These are phyloP conservation scores for Chrysoporthe puriensis DNA, from an alignment of 2,329 filamentous ascomycete species.

Conservation along the genomic window DNA sequence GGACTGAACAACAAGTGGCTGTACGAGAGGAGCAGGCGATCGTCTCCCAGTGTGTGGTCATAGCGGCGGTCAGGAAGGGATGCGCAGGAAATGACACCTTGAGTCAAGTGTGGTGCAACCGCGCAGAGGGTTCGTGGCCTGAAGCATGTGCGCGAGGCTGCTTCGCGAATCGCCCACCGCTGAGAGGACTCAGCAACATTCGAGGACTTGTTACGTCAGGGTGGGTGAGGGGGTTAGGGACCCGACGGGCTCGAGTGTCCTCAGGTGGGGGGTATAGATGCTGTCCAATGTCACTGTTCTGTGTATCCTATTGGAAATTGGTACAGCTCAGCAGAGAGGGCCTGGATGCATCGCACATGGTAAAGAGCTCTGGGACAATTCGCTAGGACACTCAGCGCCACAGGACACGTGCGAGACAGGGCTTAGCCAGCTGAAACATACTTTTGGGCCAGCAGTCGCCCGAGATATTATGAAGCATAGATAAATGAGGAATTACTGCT, in stretches of 20 bases:
- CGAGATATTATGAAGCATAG: not conserved
- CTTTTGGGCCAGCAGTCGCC: not conserved
- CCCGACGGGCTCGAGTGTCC: not conserved
- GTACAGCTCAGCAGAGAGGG: not conserved
- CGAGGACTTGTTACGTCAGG: not conserved
- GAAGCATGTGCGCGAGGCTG: not conserved
- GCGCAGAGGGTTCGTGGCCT: not conserved
- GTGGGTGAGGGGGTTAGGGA: not conserved
- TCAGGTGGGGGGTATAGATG: not conserved
- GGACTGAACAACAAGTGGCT: slow-evolving; percentile 92
- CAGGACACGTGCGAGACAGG: not conserved
- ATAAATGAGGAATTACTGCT: not conserved
- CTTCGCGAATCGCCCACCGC: not conserved
- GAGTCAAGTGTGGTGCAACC: not conserved
- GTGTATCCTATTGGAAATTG: not conserved
- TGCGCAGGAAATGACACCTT: not conserved
- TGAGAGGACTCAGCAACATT: not conserved
- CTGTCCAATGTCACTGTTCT: not conserved
- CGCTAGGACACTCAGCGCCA: not conserved
- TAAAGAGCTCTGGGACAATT: not conserved
- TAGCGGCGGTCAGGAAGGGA: not conserved
- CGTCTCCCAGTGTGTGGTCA: slow-evolving; percentile 49
- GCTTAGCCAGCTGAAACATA: not conserved
- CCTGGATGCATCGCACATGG: not conserved
- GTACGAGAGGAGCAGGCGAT: slow-evolving; percentile 77